Conservation (phyloP, 1,284 basidiomycete species). For the Wallemia hederae region DNA sequence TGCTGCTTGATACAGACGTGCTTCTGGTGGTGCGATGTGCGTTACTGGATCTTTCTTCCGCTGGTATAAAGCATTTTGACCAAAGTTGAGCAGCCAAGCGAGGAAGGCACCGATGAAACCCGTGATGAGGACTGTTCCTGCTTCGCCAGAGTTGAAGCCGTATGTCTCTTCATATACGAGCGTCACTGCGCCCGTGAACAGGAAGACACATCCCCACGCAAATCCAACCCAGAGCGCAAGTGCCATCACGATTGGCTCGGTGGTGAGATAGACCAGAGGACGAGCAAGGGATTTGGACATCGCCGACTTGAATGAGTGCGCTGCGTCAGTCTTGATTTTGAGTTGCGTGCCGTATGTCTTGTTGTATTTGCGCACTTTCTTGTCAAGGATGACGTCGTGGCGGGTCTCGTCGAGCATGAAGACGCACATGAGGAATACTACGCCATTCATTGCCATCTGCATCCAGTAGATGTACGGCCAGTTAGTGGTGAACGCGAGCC, state of each 20-base stretch:
- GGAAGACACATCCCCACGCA: slow-evolving; percentile 10
- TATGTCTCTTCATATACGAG: slow-evolving; percentile 10
- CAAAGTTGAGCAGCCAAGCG: slow-evolving; percentile 15
- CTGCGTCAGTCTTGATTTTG: background rate
- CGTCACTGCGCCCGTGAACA: slow-evolving; percentile 6
- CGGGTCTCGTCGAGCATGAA: slow-evolving; percentile 16
- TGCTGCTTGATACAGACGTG: slow-evolving; percentile 18
- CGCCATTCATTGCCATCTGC: slow-evolving; percentile 8
- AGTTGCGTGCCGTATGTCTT: background rate
- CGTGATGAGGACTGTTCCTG: slow-evolving; percentile 8
- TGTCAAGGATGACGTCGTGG: slow-evolving; percentile 20
- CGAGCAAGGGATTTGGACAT: slow-evolving; percentile 14
- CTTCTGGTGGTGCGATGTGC: slow-evolving; percentile 19
- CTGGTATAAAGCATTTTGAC: slow-evolving; percentile 6
- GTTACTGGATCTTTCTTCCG: slow-evolving; percentile 9
- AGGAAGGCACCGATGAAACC: slow-evolving; percentile 31
- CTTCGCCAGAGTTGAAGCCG: slow-evolving; percentile 5
- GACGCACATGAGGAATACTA: slow-evolving; percentile 11
- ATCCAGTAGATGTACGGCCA: slow-evolving; percentile 13
- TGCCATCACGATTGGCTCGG: slow-evolving; percentile 20
- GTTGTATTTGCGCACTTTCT: slow-evolving; percentile 12
- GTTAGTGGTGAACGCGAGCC: slow-evolving; percentile 9
- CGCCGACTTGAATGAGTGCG: slow-evolving; percentile 9
- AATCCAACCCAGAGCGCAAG: slow-evolving; percentile 20
- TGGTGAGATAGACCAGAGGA: slow-evolving; percentile 15